These are phyloP conservation scores for Royoungia palumana DNA, from an alignment of 768 basidiomycete genomes.

Conservation along the genomic window DNA sequence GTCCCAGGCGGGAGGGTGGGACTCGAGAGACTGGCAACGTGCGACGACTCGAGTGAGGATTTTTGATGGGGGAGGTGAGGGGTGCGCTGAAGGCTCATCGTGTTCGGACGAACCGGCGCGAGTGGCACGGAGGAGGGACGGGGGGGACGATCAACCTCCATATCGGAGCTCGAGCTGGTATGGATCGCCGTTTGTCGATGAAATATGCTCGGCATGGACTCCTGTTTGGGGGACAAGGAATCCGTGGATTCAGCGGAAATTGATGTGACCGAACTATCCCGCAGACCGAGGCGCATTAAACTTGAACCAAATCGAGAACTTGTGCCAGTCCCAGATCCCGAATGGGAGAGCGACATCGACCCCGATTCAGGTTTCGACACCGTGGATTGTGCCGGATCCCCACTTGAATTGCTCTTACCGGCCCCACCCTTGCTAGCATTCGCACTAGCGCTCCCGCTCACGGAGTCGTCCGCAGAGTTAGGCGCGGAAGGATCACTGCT, in stretches of 20 bases:
- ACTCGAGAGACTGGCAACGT: conserved; percentile 19
- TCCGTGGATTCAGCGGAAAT: conserved; percentile 23
- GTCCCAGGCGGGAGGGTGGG: conserved; percentile 10
- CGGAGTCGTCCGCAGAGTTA: conserved; percentile 25
- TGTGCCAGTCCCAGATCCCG: conserved; percentile 21
- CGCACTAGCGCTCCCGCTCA: conserved; percentile 10
- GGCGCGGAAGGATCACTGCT: conserved; percentile 24
- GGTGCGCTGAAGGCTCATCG: background rate
- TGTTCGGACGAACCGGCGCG: conserved; percentile 6
- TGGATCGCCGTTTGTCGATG: conserved; percentile 7
- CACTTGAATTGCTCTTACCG: background rate
- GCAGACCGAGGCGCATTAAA: conserved; percentile 20
- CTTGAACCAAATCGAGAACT: conserved; percentile 25
- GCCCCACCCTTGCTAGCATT: background rate
- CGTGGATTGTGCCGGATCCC: conserved; percentile 10
- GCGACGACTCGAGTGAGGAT: conserved; percentile 9
- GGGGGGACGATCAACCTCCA: conserved; percentile 26
- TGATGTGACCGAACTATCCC: conserved; percentile 31
- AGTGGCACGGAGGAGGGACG: conserved; percentile 20
- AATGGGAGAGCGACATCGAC: conserved; percentile 26
- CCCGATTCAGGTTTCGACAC: conserved; percentile 17
- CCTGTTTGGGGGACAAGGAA: conserved; percentile 9
- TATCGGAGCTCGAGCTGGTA: conserved; percentile 13
- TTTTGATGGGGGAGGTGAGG: conserved; percentile 3
- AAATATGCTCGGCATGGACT: conserved; percentile 3